These are phyloP conservation scores for Berkeleyomyces basicola DNA, from an alignment of 2,329 filamentous ascomycete genomes.

Conservation along the genomic window DNA sequence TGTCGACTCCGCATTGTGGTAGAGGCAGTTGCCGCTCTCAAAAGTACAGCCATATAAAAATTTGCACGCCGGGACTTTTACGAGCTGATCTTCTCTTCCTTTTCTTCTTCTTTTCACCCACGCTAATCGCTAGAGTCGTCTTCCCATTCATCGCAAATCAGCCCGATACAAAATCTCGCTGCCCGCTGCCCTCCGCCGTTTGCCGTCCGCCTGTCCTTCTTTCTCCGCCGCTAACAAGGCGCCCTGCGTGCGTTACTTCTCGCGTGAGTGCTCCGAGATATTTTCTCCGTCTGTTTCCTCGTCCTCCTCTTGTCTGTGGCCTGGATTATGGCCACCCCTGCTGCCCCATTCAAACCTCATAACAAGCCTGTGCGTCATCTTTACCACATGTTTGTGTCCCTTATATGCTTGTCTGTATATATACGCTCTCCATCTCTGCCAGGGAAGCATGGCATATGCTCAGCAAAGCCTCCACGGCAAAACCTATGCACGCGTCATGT, in stretches of 20 bases:
- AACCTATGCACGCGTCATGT: neutral
- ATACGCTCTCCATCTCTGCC: neutral
- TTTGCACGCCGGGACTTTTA: neutral
- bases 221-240: neutral
- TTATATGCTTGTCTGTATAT: neutral
- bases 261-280: neutral
- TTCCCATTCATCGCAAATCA: neutral
- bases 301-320: neutral
- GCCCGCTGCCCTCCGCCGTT: neutral
- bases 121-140: neutral
- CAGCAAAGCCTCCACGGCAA: neutral
- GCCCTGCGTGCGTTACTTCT: neutral
- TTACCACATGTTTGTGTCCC: neutral
- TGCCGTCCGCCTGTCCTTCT: neutral
- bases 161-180: neutral
- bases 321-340: neutral
- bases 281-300: neutral
- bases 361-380: neutral
- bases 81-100: neutral
- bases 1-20: too few relatives aligned
- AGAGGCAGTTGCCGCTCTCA: too few relatives aligned
- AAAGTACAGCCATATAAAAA: neutral
- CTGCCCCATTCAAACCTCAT: neutral
- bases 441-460: neutral
- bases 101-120: neutral